Percentiles rank a stretch among this genome's conserved stretches.
Conservation (phyloP, 192 early-diverging fungal genomes). For the Podila epigama region DNA sequence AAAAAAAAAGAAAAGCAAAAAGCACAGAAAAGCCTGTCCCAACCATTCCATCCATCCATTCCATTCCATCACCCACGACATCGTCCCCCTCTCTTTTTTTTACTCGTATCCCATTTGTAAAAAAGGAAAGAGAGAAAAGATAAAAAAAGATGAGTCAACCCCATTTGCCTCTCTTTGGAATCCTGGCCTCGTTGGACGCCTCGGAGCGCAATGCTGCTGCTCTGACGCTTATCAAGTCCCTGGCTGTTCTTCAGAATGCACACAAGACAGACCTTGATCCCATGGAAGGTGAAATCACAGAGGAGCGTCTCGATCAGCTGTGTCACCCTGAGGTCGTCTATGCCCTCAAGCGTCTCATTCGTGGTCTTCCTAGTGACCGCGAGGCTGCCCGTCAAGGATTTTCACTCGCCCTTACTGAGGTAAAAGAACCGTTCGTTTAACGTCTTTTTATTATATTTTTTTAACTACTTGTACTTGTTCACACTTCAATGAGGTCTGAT, state of each 20-base stretch:
- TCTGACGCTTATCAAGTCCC: conserved; percentile 62
- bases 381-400: conserved; percentile 95
- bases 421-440: conserved; percentile 49
- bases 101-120: not conserved
- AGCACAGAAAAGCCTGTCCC: not conserved
- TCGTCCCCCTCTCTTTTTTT: not conserved
- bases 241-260: conserved; percentile 62
- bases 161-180: conserved; percentile 76
- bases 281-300: conserved; percentile 54
- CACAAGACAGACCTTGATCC: conserved; percentile 30
- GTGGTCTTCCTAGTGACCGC: conserved; percentile 86
- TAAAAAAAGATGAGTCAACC: conserved; percentile 37
- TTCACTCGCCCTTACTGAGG: conserved; percentile 91
- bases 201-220: conserved; percentile 71
- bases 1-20: not conserved
- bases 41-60: not conserved
- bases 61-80: not conserved
- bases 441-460: conserved; percentile 4
- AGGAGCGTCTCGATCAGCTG: conserved; percentile 67
- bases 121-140: not conserved
- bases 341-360: conserved; percentile 83
- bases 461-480: not conserved
- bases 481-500: too few species aligned
- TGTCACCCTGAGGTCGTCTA: conserved; percentile 88
- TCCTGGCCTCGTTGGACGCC: conserved; percentile 80